Evolutionary conservation across 225 moss, liverwort and hornwort genomes (phyloP), one percentile per base, ranked within the genome.

Genomic region (Physcomitrellopsis africana): DNA sequence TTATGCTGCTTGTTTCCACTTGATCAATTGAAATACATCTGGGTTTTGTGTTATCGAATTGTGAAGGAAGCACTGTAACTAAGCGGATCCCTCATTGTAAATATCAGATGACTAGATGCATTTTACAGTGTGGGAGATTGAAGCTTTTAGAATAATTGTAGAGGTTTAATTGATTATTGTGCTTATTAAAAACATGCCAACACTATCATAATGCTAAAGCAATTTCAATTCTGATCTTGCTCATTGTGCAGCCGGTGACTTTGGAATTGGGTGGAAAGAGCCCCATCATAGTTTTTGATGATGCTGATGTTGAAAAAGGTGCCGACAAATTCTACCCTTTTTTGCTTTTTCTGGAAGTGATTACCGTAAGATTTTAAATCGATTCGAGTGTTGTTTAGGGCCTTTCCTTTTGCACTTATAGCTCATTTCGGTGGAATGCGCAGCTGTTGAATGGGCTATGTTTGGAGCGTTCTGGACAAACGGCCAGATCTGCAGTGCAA

Each of bases 401-500:
- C 8, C 9, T 16, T 61, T 70, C 70, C 49, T 7, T 56, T 55
- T 49, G 55, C n/a, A 32, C 44, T n/a, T 65, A 55, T 63, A 47
- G 10, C 48, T 85, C 69, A 22, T 70, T 22, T 49, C 65, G 52
- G n/a, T 78, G 73, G 54, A 73, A 62, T 74, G 70, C 89, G 73
- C 74, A 96, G 94, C 99, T 79, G 99, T 99, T 72, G 99, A 99
- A 72, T 99, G 99, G 99, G 93, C 99, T 43, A 99, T 99, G 99
- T 99, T 99, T 89, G 99, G 99, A 79, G 99, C 99, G 43, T 95
- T 99, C 65, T 99, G 99, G 99, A 99, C 99, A 27, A 99, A 99
- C 77, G 99, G 99, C 22, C 99, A 99, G 79, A 99, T 99, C 62
- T 99, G 99, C 72, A 99, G 99, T 85, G 99, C 99, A 64, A 99